Base-by-base conservation (phyloP, 2,329 filamentous ascomycete genomes). In the Parascedosporium putredinis region DNA sequence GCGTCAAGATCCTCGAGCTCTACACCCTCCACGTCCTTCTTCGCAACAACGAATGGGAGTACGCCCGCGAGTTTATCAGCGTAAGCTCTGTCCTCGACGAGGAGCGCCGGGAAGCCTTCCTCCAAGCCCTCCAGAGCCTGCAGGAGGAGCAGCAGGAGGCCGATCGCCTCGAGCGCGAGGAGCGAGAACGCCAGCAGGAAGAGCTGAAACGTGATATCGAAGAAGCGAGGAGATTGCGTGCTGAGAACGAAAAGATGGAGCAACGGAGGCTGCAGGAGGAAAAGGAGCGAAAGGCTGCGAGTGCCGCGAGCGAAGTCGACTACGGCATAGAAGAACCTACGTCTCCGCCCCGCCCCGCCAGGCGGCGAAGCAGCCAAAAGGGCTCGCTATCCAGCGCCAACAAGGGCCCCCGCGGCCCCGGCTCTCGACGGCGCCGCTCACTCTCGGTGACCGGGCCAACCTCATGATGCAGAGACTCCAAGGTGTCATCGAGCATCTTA, bases 21-120 rank as follows among this genome's bases (percentile, higher is more conserved):
- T 98, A 96, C 65, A 94, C 89, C 1, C 76, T 98, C 4, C 93
- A 98, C 62, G 88, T 97, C 6, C 79, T 98, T n/a, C 82, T 91
- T 4, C 79, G 88, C 49, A 97, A 96, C 58, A 83, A 88, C 50
- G 89, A 97, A 67, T 98, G 93, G 93, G 88, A 95, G 52, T 96
- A 96, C 59, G 88, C 93, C 3, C 79, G 81, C 52, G 87, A 95
- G 58, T 97, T 97, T 64, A 94, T 97, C 60, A 81, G 76, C 59
- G 80, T 88, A 60, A 93, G 83, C 63, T 83, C 91, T 44, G 81
- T 95, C 23, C 75, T 98, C 1, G 91, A 97, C 63, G 91, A 96
- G 48, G 93, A 97, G 68, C 80, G 88, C 42, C 82, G 88, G 54
- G 88, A 97, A 58, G 83, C 87, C 1, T 96, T 97, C 63, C 69